A percentile compares a stretch with the other conserved stretches of the same genome.
These are phyloP conservation scores for Apophysomyces variabilis DNA, from an alignment of 371 early-diverging fungal genomes.

Conservation along the genomic window DNA sequence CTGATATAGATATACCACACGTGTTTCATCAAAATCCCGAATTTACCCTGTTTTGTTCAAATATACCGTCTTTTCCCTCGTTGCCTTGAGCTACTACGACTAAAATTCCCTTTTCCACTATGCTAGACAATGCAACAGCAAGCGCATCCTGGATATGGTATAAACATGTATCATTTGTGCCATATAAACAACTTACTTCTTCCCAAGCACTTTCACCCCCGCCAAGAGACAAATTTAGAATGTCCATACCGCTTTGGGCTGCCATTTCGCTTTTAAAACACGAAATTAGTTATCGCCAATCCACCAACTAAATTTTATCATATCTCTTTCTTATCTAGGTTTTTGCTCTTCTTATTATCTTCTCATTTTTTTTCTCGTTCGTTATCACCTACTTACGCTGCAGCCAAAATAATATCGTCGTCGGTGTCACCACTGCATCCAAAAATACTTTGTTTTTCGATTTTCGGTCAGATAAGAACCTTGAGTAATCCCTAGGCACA, in stretches of 20 bases:
- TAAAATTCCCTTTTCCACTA: conserved; percentile 20
- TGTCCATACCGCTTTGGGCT: conserved; percentile 45
- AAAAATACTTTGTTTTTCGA: conserved; percentile 23
- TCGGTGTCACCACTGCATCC: conserved; percentile 31
- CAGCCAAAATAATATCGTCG: conserved; percentile 35
- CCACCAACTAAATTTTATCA: neutral
- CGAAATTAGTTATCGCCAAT: neutral
- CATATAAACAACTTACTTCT: conserved; percentile 34
- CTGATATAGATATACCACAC: conserved; percentile 7
- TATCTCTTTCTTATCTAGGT: neutral
- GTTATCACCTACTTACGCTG: conserved; percentile 25
- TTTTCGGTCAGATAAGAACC: neutral
- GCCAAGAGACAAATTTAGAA: conserved; percentile 34
- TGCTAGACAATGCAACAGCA: conserved; percentile 24
- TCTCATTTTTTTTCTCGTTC: neutral
- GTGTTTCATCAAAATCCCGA: conserved; percentile 3
- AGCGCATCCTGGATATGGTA: conserved; percentile 20
- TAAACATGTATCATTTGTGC: neutral
- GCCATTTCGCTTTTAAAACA: conserved; percentile 21
- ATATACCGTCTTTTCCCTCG: conserved; percentile 35
- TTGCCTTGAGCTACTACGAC: conserved; percentile 41
- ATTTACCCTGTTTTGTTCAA: conserved; percentile 7
- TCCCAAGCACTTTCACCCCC: conserved; percentile 56
- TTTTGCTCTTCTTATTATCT: neutral
- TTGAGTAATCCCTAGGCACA: neutral